A percentile compares a stretch with the other conserved stretches of the same genome.
Evolutionary conservation across 139 green algal species (phyloP).

Genomic region (Haematococcus sp.): DNA sequence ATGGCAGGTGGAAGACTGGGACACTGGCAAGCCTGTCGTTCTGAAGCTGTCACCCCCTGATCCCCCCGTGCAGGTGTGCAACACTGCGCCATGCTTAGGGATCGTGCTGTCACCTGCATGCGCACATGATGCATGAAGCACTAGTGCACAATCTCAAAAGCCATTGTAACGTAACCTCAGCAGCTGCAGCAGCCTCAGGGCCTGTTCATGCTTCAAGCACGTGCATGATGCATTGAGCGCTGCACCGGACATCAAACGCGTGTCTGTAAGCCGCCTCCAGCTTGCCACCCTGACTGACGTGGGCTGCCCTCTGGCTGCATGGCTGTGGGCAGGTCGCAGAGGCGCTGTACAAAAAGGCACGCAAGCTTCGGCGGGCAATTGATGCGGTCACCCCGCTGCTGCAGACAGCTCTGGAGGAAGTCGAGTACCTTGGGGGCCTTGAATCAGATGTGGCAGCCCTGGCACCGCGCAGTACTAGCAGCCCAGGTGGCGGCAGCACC

Average conservation of each 20-base stretch:
- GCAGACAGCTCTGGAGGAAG: slow-evolving; percentile 46
- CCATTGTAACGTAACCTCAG: neutral
- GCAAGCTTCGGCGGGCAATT: slow-evolving; percentile 62
- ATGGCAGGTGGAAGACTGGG: slow-evolving; percentile 83
- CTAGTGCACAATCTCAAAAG: neutral
- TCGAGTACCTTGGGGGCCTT: slow-evolving; percentile 58
- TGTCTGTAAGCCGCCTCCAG: too few species aligned
- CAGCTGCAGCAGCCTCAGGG: neutral
- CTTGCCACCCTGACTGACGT: too few species aligned
- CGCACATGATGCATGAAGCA: too few species aligned
- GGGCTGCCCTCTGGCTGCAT: too few species aligned
- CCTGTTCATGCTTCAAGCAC: too few species aligned
- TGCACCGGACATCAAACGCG: too few species aligned
- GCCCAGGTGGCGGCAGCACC: neutral
- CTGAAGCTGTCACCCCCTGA: slow-evolving; percentile 61
- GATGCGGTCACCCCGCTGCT: slow-evolving; percentile 69
- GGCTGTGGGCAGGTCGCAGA: slow-evolving; percentile 55
- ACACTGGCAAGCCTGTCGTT: slow-evolving; percentile 58
- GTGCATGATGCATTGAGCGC: too few species aligned
- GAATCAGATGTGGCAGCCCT: neutral
- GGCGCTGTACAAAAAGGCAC: slow-evolving; percentile 64
- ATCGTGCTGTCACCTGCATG: too few species aligned
- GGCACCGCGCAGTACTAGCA: neutral
- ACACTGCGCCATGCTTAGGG: neutral
- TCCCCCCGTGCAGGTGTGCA: slow-evolving; percentile 31